These are phyloP conservation scores for Fusarium guadeloupense DNA, from an alignment of 2,329 filamentous ascomycete species.

Conservation along the genomic window DNA sequence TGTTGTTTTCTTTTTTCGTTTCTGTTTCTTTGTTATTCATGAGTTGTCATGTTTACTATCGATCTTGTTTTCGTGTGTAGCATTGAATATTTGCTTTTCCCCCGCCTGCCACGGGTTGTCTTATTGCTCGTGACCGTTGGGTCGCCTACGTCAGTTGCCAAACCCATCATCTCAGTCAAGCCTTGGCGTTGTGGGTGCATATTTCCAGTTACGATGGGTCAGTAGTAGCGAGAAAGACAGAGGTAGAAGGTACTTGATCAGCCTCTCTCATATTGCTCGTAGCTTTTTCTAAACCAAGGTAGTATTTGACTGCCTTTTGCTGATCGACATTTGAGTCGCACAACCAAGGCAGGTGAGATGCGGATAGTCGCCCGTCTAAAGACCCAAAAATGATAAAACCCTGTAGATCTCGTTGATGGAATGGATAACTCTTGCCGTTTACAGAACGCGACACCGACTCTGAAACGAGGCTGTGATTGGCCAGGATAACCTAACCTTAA, in stretches of 20 bases:
- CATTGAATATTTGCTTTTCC: neutral
- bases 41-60: neutral
- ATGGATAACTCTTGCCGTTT: constrained; percentile 32
- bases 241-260: neutral
- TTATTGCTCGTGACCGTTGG: neutral
- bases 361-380: constrained; percentile 6
- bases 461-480: constrained; percentile 14
- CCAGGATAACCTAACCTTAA: neutral
- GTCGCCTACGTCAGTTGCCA: constrained; percentile 14
- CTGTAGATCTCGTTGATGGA: constrained; percentile 32
- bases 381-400: constrained; percentile 30
- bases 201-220: neutral
- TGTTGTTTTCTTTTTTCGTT: neutral
- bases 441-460: constrained; percentile 21
- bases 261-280: neutral
- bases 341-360: constrained; percentile 29
- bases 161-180: neutral
- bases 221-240: no score
- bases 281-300: no score
- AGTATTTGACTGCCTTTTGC: constrained; percentile 8
- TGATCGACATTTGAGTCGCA: constrained; percentile 28
- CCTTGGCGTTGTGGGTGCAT: constrained; percentile 1
- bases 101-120: neutral
- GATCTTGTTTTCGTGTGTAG: neutral
- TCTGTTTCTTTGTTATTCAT: neutral